These are phyloP conservation scores for Volvariella volvacea DNA, from an alignment of 1,284 basidiomycete genomes.

Conservation along the genomic window DNA sequence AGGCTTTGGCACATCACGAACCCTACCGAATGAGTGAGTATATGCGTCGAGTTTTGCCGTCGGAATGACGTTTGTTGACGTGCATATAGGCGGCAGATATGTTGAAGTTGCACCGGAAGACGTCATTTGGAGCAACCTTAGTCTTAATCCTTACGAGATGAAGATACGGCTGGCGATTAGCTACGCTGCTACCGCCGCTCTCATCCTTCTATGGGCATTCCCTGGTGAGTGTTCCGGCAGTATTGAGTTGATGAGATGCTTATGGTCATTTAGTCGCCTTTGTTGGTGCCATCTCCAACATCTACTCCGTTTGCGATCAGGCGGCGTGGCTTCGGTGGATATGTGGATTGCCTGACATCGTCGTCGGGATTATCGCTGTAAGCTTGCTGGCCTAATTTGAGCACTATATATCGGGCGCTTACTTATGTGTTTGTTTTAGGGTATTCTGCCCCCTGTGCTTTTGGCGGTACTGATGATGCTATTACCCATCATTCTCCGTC, in stretches of 20 bases:
- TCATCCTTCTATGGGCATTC: slow-evolving; percentile 71
- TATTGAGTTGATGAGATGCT: not conserved
- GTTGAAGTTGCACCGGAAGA: slow-evolving; percentile 78
- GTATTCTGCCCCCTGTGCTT: slow-evolving; percentile 81
- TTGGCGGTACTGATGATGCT: slow-evolving; percentile 90
- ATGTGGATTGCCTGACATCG: slow-evolving; percentile 52
- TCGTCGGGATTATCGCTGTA: slow-evolving; percentile 75
- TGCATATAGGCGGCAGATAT: slow-evolving; percentile 40
- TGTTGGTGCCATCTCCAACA: slow-evolving; percentile 82
- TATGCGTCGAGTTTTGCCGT: not conserved
- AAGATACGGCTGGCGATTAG: slow-evolving; percentile 54
- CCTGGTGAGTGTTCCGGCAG: slow-evolving; percentile 38
- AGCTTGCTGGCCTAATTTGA: slow-evolving; percentile 5
- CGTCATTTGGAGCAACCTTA: slow-evolving; percentile 87
- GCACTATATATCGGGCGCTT: too few species aligned
- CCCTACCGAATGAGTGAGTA: slow-evolving; percentile 66
- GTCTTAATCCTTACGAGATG: slow-evolving; percentile 86
- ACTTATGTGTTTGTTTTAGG: too few species aligned
- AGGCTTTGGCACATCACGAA: slow-evolving; percentile 68
- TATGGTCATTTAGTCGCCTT: slow-evolving; percentile 53
- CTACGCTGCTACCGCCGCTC: slow-evolving; percentile 53
- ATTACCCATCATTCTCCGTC: slow-evolving; percentile 78
- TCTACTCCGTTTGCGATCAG: slow-evolving; percentile 62
- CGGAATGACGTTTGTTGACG: not conserved
- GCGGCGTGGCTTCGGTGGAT: slow-evolving; percentile 81